phyloP scores from a whole-genome alignment of 2,329 filamentous ascomycete species.

The Pyrenochaeta sp. region DNA sequence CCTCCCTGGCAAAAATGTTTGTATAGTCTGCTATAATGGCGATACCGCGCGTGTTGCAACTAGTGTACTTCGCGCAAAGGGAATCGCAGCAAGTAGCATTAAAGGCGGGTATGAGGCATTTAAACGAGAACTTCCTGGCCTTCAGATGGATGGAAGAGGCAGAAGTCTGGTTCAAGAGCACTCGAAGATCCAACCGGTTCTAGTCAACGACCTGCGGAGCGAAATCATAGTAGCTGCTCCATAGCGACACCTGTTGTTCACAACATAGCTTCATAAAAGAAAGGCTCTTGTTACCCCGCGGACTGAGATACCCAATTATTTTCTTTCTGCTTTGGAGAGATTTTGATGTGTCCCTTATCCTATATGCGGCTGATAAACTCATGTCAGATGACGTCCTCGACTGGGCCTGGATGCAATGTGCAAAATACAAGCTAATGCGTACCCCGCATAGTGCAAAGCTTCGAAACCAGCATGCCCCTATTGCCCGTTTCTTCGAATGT shows the following conservation, averaged over 20 bases:
- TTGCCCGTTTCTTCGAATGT: too few species aligned
- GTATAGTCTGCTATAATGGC: slow-evolving; percentile 26
- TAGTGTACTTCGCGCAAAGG: slow-evolving; percentile 26
- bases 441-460: too few species aligned
- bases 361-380: not conserved
- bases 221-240: too few species aligned
- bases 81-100: slow-evolving; percentile 24
- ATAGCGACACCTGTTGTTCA: too few species aligned
- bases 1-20: slow-evolving; percentile 25
- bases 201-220: not conserved
- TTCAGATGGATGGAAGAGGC: slow-evolving; percentile 16
- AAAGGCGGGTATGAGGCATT: slow-evolving; percentile 24
- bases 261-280: too few species aligned
- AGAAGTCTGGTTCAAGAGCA: slow-evolving; percentile 9
- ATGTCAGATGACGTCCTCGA: not conserved
- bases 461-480: too few species aligned
- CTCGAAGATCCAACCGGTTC: slow-evolving; percentile 1
- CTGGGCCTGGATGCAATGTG: too few species aligned
- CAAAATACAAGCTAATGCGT: too few species aligned
- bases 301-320: too few species aligned
- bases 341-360: too few species aligned
- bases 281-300: too few species aligned
- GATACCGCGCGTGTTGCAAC: slow-evolving; percentile 29
- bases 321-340: not conserved
- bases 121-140: slow-evolving; percentile 13